A percentile compares a stretch with the other conserved stretches of the same genome.
Evolutionary conservation across 371 early-diverging fungal species (phyloP).

Genomic region (Rhizopus delemar): DNA sequence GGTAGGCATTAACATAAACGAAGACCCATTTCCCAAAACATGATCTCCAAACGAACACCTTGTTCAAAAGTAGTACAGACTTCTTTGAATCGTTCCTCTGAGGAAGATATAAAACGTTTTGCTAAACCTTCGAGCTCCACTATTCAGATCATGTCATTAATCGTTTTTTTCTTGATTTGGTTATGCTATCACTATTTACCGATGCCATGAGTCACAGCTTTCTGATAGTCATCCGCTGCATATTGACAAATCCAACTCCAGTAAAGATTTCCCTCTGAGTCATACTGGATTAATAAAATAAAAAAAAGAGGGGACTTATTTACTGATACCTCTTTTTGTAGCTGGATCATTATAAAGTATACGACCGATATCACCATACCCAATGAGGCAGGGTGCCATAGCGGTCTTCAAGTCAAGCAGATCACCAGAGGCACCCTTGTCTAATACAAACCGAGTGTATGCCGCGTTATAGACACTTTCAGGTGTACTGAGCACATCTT

Average conservation of each 20-base stretch:
- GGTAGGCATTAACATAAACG: constrained; percentile 4
- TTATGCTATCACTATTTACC: constrained; percentile 34
- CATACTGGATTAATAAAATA: background rate
- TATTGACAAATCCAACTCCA: constrained; percentile 83
- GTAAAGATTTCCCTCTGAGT: constrained; percentile 72
- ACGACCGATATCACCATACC: constrained; percentile 81
- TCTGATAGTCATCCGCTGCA: constrained; percentile 65
- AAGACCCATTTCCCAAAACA: constrained; percentile 75
- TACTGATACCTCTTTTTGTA: constrained; percentile 52
- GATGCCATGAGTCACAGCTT: constrained; percentile 62
- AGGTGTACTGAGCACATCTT: constrained; percentile 64
- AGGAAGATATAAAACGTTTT: constrained; percentile 51
- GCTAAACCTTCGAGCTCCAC: constrained; percentile 55
- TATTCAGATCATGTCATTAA: constrained; percentile 9
- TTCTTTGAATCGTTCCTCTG: constrained; percentile 56
- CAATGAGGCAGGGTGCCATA: constrained; percentile 79
- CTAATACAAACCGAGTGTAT: constrained; percentile 82
- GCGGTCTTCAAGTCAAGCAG: constrained; percentile 75
- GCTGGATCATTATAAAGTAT: constrained; percentile 64
- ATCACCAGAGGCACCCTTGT: constrained; percentile 74
- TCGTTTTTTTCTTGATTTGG: background rate
- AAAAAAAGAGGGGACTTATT: background rate
- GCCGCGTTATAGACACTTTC: constrained; percentile 78
- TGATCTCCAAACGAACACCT: constrained; percentile 66
- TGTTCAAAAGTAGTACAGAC: constrained; percentile 71